These are phyloP conservation scores for Candolleomyces eurysporus DNA, from an alignment of 768 basidiomycete species.

Conservation along the genomic window DNA sequence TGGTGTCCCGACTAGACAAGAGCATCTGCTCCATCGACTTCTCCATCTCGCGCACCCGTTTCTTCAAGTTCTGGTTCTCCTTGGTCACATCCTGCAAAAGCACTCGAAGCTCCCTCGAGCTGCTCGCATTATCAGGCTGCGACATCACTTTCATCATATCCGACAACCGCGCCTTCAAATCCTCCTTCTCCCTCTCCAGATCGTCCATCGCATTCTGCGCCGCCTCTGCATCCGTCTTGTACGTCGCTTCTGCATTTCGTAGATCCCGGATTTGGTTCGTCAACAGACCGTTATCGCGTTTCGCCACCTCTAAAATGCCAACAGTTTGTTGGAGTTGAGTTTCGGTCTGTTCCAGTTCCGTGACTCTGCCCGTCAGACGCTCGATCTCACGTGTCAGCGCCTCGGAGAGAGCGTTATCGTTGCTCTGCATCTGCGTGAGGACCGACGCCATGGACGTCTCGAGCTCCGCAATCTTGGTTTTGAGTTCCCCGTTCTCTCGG, in stretches of 20 bases:
- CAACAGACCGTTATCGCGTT: conserved; percentile 21
- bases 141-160: conserved; percentile 26
- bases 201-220: conserved; percentile 19
- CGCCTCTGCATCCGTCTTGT: conserved; percentile 21
- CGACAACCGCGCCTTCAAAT: conserved; percentile 24
- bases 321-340: conserved; percentile 26
- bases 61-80: conserved; percentile 39
- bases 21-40: conserved; percentile 34
- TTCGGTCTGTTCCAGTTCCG: conserved; percentile 29
- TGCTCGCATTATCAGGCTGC: conserved; percentile 17
- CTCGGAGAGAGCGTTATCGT: conserved; percentile 19
- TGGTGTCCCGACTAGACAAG: conserved; percentile 29
- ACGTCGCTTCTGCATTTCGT: conserved; percentile 18
- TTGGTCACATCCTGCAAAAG: conserved; percentile 37
- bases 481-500: conserved; percentile 24
- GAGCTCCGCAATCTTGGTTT: conserved; percentile 25
- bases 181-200: conserved; percentile 27
- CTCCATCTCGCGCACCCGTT: conserved; percentile 32
- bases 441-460: conserved; percentile 27
- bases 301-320: conserved; percentile 24
- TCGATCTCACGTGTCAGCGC: conserved; percentile 28
- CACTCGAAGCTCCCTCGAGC: conserved; percentile 33
- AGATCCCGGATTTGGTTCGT: conserved; percentile 19
- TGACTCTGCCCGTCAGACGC: conserved; percentile 21
- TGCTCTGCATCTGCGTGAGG: conserved; percentile 21